A percentile compares a stretch with the other conserved stretches of the same genome.
Conservation (phyloP, 805 yeast species). For the Pichia scutulata region DNA sequence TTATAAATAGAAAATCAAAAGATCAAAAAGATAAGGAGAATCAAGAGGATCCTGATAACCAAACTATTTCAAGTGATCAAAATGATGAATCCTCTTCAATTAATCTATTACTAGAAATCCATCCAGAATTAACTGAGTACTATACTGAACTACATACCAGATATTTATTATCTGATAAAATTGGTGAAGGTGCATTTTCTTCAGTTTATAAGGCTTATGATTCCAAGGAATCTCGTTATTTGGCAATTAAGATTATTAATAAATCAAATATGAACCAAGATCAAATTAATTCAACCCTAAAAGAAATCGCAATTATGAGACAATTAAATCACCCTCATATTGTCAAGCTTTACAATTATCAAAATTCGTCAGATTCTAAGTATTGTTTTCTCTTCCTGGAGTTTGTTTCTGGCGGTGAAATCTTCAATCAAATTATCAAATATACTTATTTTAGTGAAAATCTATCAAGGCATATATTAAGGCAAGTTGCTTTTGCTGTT, state of each 20-base stretch:
- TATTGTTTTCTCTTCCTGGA: slow-evolving; percentile 62
- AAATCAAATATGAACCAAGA: slow-evolving; percentile 46
- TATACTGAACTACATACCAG: slow-evolving; percentile 24
- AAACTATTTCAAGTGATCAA: neutral
- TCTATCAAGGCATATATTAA: slow-evolving; percentile 61
- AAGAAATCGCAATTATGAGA: slow-evolving; percentile 70
- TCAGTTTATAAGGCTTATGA: slow-evolving; percentile 70
- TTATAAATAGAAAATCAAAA: slow-evolving; percentile 14
- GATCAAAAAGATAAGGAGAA: slow-evolving; percentile 2
- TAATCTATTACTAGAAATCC: slow-evolving; percentile 3
- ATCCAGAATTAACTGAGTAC: slow-evolving; percentile 14
- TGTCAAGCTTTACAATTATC: slow-evolving; percentile 44
- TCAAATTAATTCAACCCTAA: slow-evolving; percentile 50
- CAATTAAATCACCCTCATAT: slow-evolving; percentile 55
- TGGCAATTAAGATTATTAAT: slow-evolving; percentile 72
- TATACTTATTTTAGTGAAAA: slow-evolving; percentile 71
- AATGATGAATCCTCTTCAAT: slow-evolving; percentile 1
- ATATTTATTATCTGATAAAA: slow-evolving; percentile 24
- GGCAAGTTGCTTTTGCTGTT: slow-evolving; percentile 63
- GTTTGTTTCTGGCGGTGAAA: slow-evolving; percentile 70
- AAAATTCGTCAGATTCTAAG: slow-evolving; percentile 37
- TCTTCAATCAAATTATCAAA: slow-evolving; percentile 72
- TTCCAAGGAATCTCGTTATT: slow-evolving; percentile 31
- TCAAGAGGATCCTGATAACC: neutral
- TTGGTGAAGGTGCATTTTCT: slow-evolving; percentile 90